Evolutionary conservation across 2,329 filamentous ascomycete genomes (phyloP).

Genomic region (Chrysosphaeria jannelii): DNA sequence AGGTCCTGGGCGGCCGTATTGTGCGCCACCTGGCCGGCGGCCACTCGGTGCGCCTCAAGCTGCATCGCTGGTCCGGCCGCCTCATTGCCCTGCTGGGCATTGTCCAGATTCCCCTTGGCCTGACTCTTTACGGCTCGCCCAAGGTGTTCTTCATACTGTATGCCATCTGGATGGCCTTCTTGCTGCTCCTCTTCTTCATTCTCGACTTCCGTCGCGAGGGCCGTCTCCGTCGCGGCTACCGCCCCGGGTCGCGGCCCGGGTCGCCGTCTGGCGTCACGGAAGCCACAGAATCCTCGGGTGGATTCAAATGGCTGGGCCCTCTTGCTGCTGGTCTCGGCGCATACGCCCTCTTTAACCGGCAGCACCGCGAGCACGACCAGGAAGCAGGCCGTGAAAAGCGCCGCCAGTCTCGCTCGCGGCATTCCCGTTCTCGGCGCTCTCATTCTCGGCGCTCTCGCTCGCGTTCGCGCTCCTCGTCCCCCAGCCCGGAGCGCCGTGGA

Average conservation of each 20-base stretch:
- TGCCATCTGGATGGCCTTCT: slow-evolving; percentile 41
- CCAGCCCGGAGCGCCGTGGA: slow-evolving; percentile 11
- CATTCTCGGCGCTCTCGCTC: no score
- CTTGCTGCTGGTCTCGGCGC: slow-evolving; percentile 20
- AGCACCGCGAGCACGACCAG: slow-evolving; percentile 8
- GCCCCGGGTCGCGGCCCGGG: slow-evolving; percentile 17
- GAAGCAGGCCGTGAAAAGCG: no score
- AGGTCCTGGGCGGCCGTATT: slow-evolving; percentile 37
- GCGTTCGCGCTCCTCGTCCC: slow-evolving; percentile 1
- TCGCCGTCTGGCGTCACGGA: slow-evolving; percentile 8
- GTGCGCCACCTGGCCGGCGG: slow-evolving; percentile 21
- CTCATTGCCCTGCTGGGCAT: slow-evolving; percentile 54
- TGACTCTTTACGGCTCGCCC: slow-evolving; percentile 80
- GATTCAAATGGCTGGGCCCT: slow-evolving; percentile 19
- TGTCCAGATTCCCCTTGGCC: slow-evolving; percentile 59
- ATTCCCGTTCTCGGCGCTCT: no score
- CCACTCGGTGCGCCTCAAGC: slow-evolving; percentile 21
- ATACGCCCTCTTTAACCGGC: slow-evolving; percentile 15
- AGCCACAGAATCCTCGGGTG: no score
- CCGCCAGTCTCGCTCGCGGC: no score
- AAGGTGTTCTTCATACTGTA: slow-evolving; percentile 63
- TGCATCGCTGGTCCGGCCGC: slow-evolving; percentile 75
- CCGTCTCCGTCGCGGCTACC: slow-evolving; percentile 17
- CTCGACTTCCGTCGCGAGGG: slow-evolving; percentile 38
- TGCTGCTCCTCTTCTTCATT: slow-evolving; percentile 51